phyloP scores from a whole-genome alignment of 1,284 basidiomycete species.

The Stygiomarasmius scandens region DNA sequence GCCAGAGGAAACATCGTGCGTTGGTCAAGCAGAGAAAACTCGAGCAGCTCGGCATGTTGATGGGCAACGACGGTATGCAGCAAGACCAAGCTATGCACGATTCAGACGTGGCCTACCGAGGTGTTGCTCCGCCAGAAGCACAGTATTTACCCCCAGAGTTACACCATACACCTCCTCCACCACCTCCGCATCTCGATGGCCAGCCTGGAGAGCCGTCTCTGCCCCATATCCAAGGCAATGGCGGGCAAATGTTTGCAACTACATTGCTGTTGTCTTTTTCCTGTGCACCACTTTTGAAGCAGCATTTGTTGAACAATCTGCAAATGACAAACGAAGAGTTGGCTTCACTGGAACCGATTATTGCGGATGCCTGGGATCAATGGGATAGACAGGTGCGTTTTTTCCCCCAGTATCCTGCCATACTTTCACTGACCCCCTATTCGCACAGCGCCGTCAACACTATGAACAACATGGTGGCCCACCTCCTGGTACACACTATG shows the following conservation, averaged over 20 bases:
- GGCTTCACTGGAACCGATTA: conserved; percentile 73
- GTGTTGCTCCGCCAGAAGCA: conserved; percentile 56
- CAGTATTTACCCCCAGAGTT: conserved; percentile 31
- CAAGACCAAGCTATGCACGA: neutral
- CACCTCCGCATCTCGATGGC: conserved; percentile 27
- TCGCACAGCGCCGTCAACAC: conserved; percentile 59
- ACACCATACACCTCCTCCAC: conserved; percentile 8
- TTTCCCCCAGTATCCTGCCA: neutral
- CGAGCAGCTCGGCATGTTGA: conserved; percentile 74
- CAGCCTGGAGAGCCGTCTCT: conserved; percentile 32
- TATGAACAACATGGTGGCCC: conserved; percentile 46
- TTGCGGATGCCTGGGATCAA: conserved; percentile 80
- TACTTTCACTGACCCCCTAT: conserved; percentile 10
- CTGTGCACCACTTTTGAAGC: conserved; percentile 70
- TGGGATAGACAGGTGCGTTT: conserved; percentile 75
- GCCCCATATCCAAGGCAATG: conserved; percentile 44
- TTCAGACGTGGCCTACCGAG: conserved; percentile 1
- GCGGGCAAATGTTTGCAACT: conserved; percentile 74
- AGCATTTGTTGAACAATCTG: conserved; percentile 69
- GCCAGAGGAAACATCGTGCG: conserved; percentile 77
- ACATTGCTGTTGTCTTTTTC: conserved; percentile 72
- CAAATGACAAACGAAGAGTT: conserved; percentile 77
- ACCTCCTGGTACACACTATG: conserved; percentile 35
- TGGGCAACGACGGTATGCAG: conserved; percentile 48
- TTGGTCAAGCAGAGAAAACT: conserved; percentile 77